Evolutionary conservation across 1,284 basidiomycete genomes (phyloP).

Genomic region (Apiotrichum gracile): DNA sequence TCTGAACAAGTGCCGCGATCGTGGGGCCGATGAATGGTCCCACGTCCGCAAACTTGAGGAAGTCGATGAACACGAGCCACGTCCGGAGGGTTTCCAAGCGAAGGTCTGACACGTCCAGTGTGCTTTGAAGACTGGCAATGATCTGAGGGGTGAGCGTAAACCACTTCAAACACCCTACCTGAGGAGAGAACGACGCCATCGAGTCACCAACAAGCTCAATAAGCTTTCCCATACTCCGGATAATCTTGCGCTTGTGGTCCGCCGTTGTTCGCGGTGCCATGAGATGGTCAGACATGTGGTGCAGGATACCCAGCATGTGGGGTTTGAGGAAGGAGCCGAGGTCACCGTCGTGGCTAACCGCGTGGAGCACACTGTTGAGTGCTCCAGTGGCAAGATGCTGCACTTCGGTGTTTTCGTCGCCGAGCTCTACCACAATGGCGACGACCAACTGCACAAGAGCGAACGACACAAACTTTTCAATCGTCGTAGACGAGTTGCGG

Average conservation of each 20-base stretch:
- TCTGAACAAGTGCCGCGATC: conserved; percentile 72
- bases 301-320: conserved; percentile 75
- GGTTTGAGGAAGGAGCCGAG: conserved; percentile 60
- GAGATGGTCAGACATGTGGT: conserved; percentile 71
- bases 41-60: conserved; percentile 64
- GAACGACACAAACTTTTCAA: conserved; percentile 51
- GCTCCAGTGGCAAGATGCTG: conserved; percentile 51
- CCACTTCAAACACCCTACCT: conserved; percentile 53
- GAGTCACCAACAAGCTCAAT: conserved; percentile 64
- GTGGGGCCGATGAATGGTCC: conserved; percentile 83
- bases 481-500: conserved; percentile 7
- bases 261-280: conserved; percentile 65
- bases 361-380: conserved; percentile 57
- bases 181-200: conserved; percentile 70
- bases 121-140: conserved; percentile 93
- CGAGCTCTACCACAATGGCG: conserved; percentile 67
- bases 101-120: conserved; percentile 62
- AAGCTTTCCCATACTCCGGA: conserved; percentile 72
- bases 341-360: conserved; percentile 46
- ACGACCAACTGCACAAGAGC: conserved; percentile 63
- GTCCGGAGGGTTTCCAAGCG: conserved; percentile 71
- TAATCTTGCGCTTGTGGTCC: conserved; percentile 62
- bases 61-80: conserved; percentile 74
- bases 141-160: conserved; percentile 55
- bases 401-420: conserved; percentile 59